Evolutionary conservation across 345 rosid genomes (phyloP).

Genomic region (Gossypium australe): DNA sequence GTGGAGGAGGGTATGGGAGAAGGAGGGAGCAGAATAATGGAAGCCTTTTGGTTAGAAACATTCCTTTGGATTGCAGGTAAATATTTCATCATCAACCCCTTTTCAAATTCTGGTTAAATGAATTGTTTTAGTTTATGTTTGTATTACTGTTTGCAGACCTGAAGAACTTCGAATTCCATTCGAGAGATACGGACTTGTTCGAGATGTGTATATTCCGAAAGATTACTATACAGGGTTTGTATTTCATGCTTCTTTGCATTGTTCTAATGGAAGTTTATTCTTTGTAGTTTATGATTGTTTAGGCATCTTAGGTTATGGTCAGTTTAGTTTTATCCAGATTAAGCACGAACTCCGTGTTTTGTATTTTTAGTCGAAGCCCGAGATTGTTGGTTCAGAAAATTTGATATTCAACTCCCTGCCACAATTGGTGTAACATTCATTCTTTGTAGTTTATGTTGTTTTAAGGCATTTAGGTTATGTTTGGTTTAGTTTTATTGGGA

Average conservation of each 20-base stretch:
- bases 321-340: not conserved
- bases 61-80: slow-evolving; percentile 93
- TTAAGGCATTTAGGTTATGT: not conserved
- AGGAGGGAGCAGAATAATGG: slow-evolving; percentile 67
- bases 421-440: not conserved
- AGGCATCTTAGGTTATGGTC: not conserved
- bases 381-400: not conserved
- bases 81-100: not conserved
- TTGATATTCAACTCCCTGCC: not conserved
- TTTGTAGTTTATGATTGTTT: not conserved
- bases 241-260: not conserved
- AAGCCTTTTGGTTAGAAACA: slow-evolving; percentile 87
- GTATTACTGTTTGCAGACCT: slow-evolving; percentile 40
- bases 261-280: not conserved
- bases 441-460: not conserved
- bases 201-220: slow-evolving; percentile 89
- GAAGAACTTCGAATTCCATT: slow-evolving; percentile 85
- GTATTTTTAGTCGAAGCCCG: not conserved
- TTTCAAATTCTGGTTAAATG: not conserved
- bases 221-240: slow-evolving; percentile 91
- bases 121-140: not conserved
- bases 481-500: not conserved
- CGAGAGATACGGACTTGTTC: slow-evolving; percentile 84
- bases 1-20: slow-evolving; percentile 73
- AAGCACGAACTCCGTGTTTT: not conserved